Evolutionary conservation across 129 eudicot species (phyloP), one percentile per base, ranked within the genome.

Genomic region (Solidago caesia): DNA sequence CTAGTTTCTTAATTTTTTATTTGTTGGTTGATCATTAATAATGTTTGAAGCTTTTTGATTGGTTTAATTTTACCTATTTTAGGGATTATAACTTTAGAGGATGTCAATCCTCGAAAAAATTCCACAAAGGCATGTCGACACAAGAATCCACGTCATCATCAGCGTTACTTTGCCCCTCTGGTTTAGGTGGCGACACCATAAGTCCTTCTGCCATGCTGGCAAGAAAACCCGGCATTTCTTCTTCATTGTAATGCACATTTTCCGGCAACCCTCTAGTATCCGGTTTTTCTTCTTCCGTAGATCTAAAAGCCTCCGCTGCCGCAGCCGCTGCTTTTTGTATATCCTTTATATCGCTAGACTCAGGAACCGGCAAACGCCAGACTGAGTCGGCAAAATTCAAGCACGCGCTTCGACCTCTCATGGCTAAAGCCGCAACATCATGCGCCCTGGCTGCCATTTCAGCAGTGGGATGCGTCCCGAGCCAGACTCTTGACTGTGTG

Each of bases 341-440:
- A 67, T 85, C 91, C 80, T 84, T 78, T 5, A 83, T 45, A 7
- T 73, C 75, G 12, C 42, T 1, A 0, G 96, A 87, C 3, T 84
- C 85, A 3, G 91, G 93, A 3, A 84, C 73, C 5, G 93, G 96
- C 60, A 90, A 79, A 51, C 93, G 77, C 96, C 91, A 90, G 1
- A 89, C 72, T 0, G 92, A 90, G 81, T 90, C 92, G 0, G 96
- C 90, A 65, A 90, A 89, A 14, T 89, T 89, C 25, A 90, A 77
- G 48, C 96, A 87, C 1, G 91, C 96, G 10, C 68, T 66, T 0
- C 71, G 80, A 0, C 92, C 96, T 4, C 92, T 60, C 8, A 90
- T 73, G 0, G 83, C 83, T 12, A 83, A 64, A 45, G 64, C 78
- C 0, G 84, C 87, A 41, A 83, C 87, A 52, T 83, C 87, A 10